Percentiles rank a stretch among this genome's conserved stretches.
Conservation (phyloP, 208 protist species). For the Eutreptiella sp. region DNA sequence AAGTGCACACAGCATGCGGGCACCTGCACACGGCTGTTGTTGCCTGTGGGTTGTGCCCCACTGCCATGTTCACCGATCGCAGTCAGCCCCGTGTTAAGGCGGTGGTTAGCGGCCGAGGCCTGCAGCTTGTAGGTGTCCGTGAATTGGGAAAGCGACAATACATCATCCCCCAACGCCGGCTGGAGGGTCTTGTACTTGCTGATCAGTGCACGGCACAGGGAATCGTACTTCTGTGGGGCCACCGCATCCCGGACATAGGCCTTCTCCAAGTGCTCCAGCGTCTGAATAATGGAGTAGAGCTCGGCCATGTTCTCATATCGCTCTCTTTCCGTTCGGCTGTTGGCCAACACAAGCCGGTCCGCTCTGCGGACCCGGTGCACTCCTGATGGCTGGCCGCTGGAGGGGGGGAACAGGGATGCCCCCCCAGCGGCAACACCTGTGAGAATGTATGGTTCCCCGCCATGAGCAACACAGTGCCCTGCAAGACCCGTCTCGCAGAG, state of each 20-base stretch:
- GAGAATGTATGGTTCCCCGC: too few relatives aligned
- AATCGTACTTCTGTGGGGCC: constrained; percentile 67
- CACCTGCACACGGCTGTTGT: neutral
- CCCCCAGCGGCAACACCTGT: too few relatives aligned
- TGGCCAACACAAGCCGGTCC: too few relatives aligned
- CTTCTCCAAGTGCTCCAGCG: constrained; percentile 88
- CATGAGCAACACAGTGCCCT: too few relatives aligned
- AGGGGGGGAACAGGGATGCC: too few relatives aligned
- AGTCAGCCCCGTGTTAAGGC: constrained; percentile 53
- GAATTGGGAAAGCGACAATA: too few relatives aligned
- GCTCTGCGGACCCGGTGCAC: too few relatives aligned
- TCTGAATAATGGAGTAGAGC: constrained; percentile 82
- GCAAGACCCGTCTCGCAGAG: too few relatives aligned
- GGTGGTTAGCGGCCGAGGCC: constrained; percentile 81
- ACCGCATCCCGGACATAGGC: constrained; percentile 82
- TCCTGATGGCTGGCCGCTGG: too few relatives aligned
- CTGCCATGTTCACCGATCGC: constrained; percentile 40
- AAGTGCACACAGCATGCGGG: neutral
- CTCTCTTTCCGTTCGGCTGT: constrained; percentile 43
- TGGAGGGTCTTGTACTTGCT: constrained; percentile 89
- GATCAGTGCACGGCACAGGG: constrained; percentile 73
- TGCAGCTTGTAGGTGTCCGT: constrained; percentile 71
- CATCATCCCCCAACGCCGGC: constrained; percentile 47
- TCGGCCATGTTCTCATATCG: constrained; percentile 86
- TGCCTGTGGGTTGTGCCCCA: neutral